Conservation (phyloP, 108 stramenopile genomes). For the Conticribra weissflogii region DNA sequence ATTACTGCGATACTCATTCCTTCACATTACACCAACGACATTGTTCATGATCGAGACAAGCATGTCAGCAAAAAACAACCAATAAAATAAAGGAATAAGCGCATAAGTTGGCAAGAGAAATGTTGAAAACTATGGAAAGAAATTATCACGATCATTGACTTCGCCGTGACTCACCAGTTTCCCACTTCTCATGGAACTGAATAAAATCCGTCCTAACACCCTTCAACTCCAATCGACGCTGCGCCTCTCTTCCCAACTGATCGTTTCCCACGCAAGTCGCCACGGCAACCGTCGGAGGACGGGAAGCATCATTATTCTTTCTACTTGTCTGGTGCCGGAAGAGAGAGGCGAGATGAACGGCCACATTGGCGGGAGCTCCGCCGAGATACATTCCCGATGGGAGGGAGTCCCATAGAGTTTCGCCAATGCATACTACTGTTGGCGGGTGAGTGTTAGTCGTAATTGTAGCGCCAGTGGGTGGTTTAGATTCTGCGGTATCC, state of each 20-base stretch:
- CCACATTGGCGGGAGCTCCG: conserved; percentile 53
- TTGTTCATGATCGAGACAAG: too few species aligned
- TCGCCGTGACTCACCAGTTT: too few species aligned
- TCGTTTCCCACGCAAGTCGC: conserved; percentile 49
- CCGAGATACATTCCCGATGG: conserved; percentile 51
- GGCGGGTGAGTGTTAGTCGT: conserved; percentile 5
- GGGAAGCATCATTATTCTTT: background rate
- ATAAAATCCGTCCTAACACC: conserved; percentile 33
- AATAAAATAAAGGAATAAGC: too few species aligned
- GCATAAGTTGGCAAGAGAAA: too few species aligned
- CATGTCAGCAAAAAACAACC: too few species aligned
- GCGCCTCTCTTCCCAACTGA: conserved; percentile 43
- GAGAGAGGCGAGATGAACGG: conserved; percentile 45
- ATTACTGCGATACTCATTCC: conserved; percentile 45
- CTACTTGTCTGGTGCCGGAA: conserved; percentile 8
- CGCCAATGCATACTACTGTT: conserved; percentile 41
- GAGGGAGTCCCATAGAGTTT: conserved; percentile 51
- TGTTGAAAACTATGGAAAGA: too few species aligned
- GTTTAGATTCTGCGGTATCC: too few species aligned
- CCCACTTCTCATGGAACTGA: conserved; percentile 34
- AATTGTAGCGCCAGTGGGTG: too few species aligned
- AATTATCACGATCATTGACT: too few species aligned
- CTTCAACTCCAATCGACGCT: conserved; percentile 28
- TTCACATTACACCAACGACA: too few species aligned
- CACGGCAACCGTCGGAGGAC: conserved; percentile 24